Evolutionary conservation across 1,284 basidiomycete species (phyloP).

Genomic region (Moesziomyces globuligerus): DNA sequence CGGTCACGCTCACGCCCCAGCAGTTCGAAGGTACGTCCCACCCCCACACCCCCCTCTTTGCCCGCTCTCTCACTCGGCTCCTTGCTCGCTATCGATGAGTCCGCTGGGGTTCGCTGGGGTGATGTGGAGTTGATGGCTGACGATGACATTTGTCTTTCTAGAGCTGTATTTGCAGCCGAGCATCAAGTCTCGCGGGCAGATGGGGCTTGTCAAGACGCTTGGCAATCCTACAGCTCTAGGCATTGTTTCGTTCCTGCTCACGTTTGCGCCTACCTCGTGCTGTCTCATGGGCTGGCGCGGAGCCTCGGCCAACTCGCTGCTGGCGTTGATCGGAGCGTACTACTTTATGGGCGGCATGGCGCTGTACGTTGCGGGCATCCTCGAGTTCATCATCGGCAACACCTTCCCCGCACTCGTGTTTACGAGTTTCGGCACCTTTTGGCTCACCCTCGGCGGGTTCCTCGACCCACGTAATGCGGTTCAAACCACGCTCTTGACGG

Average conservation of each 20-base stretch:
- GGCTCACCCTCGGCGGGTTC: constrained; percentile 39
- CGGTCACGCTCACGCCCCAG: constrained; percentile 48
- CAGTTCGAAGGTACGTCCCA: constrained; percentile 42
- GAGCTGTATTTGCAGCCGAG: constrained; percentile 51
- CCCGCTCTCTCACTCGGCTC: too few relatives aligned
- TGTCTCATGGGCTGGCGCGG: constrained; percentile 55
- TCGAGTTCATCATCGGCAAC: constrained; percentile 54
- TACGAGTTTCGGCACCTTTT: constrained; percentile 49
- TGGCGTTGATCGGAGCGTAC: constrained; percentile 37
- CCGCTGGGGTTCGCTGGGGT: not conserved
- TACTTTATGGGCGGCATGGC: constrained; percentile 46
- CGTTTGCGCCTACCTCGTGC: constrained; percentile 42
- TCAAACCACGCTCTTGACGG: constrained; percentile 34
- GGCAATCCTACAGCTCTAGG: constrained; percentile 53
- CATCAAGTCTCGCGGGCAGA: constrained; percentile 27
- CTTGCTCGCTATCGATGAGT: not conserved
- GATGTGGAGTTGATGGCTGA: too few relatives aligned
- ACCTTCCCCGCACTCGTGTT: constrained; percentile 55
- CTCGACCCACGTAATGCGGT: constrained; percentile 31
- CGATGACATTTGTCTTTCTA: too few relatives aligned
- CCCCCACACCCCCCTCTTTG: not conserved
- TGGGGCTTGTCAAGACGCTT: constrained; percentile 47
- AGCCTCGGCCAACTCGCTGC: constrained; percentile 32
- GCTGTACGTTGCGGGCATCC: constrained; percentile 25
- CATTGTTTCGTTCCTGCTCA: constrained; percentile 54